A percentile compares a stretch with the other conserved stretches of the same genome.
phyloP scores from a whole-genome alignment of 208 protist species.

The Trypanosomatidae sp. region DNA sequence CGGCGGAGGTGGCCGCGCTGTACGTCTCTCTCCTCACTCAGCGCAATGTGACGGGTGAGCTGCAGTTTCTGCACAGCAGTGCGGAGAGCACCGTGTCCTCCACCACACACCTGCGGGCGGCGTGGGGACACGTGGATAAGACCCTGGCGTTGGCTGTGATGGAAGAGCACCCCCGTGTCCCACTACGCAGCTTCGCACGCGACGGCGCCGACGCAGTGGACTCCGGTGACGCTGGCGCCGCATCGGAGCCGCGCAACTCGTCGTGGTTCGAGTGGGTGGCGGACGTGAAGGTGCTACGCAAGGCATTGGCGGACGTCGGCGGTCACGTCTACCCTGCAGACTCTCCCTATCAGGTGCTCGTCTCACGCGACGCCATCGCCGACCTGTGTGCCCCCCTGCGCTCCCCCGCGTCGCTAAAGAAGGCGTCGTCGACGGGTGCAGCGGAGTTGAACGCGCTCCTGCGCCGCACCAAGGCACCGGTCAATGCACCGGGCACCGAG shows the following conservation, averaged over 20 bases:
- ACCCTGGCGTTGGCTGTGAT: constrained; percentile 14
- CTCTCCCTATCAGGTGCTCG: constrained; percentile 16
- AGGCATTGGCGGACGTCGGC: not conserved
- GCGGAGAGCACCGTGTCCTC: not conserved
- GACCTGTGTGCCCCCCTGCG: too few species aligned
- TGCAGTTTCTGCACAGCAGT: constrained; percentile 20
- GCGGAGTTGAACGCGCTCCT: too few species aligned
- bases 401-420: too few species aligned
- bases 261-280: constrained; percentile 19
- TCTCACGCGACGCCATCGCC: too few species aligned
- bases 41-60: constrained; percentile 4
- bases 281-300: constrained; percentile 5
- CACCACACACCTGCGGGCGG: constrained; percentile 27
- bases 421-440: not conserved
- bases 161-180: constrained; percentile 22
- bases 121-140: constrained; percentile 28
- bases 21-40: constrained; percentile 14
- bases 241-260: not conserved
- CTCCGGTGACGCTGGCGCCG: not conserved
- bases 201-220: not conserved
- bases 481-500: too few species aligned
- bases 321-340: constrained; percentile 15
- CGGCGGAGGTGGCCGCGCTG: not conserved
- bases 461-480: too few species aligned
- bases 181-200: constrained; percentile 9